Percentiles rank a stretch among this genome's conserved stretches.
phyloP scores from a whole-genome alignment of 768 basidiomycete genomes.

The Clitopilus hobsonii region DNA sequence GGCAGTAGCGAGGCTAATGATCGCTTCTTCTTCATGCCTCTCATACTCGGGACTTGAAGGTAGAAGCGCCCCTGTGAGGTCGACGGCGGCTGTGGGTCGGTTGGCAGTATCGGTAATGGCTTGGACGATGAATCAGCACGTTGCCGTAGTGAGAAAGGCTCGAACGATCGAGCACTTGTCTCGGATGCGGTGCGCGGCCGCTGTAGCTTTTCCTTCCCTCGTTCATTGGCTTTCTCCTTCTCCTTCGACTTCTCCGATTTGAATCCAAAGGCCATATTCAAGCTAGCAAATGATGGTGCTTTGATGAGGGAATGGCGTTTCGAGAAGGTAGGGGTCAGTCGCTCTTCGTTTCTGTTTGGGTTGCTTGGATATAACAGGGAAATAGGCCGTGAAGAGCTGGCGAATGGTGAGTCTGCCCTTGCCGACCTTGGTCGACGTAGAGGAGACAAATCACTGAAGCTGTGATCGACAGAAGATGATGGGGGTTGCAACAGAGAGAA shows the following conservation, averaged over 20 bases:
- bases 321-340: constrained; percentile 8
- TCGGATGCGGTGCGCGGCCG: not conserved
- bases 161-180: not conserved
- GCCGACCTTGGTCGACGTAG: constrained; percentile 7
- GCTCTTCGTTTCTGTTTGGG: constrained; percentile 7
- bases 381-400: not conserved
- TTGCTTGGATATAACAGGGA: not conserved
- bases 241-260: constrained; percentile 23
- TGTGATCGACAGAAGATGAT: constrained; percentile 10
- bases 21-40: constrained; percentile 29
- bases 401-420: not conserved
- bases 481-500: constrained; percentile 10
- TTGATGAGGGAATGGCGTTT: constrained; percentile 18
- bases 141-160: not conserved
- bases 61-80: constrained; percentile 15
- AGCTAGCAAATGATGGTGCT: constrained; percentile 24
- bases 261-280: constrained; percentile 30
- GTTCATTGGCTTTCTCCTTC: constrained; percentile 15
- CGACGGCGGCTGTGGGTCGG: constrained; percentile 11
- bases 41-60: constrained; percentile 7
- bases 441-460: constrained; percentile 1
- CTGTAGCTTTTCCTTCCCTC: not conserved
- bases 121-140: not conserved
- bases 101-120: not conserved
- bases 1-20: constrained; percentile 31